Evolutionary conservation across 139 green algal species (phyloP), one percentile per base, ranked within the genome.

Genomic region (Asterochloris sp.): DNA sequence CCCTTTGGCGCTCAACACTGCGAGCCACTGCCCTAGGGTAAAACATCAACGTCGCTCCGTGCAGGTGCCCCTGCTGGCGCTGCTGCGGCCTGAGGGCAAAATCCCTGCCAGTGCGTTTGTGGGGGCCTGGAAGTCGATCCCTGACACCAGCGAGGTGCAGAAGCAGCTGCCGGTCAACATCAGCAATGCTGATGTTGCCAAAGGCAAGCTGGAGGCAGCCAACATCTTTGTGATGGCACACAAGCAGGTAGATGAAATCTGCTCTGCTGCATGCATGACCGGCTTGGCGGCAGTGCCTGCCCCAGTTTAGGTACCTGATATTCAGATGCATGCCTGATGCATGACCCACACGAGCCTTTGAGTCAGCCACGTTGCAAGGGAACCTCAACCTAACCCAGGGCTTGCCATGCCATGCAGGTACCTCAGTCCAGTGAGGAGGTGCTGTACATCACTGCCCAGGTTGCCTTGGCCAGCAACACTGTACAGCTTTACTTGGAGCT

Each of bases 181-280:
- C 14, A 69, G 28, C 60, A 83, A 83, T 71, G 79, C 91, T 4
- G 91, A 95, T 4, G 78, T 69, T 21, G 86, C 85, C 29, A 93
- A 91, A 78, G 84, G 85, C 66, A 86, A 81, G 83, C 83, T 95
- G 79, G 68, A 80, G 71, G 80, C 87, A 19, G 84, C 85, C 13
- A 90, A 92, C 81, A 71, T 95, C n/a, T 93, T 94, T 68, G 87
- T 93, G 63, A 86, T 95, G 74, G 91, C 91, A 26, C 91, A 95
- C 82, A 84, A 91, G 66, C 89, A 88, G 83, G 91, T 95, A 26
- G 28, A 64, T 68, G 47, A 13, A 68, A 11, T 14, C n/a, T 68
- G 0, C 15, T 1, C 19, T 6, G 29, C 26, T 16, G 26, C 29
- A 11, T 76, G 16, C 24, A 60, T 28, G 14, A 10, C 71, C n/a